Percentiles rank a stretch among this genome's conserved stretches.
phyloP scores from a whole-genome alignment of 1,139 yeast genomes.

The Diutina pseudorugosa region DNA sequence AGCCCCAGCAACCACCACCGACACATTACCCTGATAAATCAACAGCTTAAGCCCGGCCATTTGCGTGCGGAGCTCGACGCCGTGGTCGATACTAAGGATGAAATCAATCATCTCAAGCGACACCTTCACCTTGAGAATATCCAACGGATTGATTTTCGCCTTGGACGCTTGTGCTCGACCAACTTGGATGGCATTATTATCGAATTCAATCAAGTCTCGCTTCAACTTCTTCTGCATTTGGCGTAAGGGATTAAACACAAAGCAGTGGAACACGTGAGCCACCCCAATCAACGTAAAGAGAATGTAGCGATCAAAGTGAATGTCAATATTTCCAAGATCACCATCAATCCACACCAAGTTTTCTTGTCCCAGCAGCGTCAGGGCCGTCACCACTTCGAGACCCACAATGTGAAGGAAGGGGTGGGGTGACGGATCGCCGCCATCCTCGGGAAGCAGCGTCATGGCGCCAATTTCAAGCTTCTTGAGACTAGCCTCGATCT shows the following conservation, averaged over 20 bases:
- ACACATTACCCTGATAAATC: slow-evolving; percentile 33
- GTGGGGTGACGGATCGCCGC: neutral
- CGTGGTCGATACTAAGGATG: slow-evolving; percentile 4
- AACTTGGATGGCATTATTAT: slow-evolving; percentile 12
- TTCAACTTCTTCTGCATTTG: slow-evolving; percentile 27
- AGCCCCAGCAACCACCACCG: neutral
- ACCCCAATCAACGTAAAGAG: slow-evolving; percentile 44
- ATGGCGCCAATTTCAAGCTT: neutral
- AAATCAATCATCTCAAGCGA: slow-evolving; percentile 16
- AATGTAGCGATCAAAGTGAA: slow-evolving; percentile 35
- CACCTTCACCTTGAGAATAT: slow-evolving; percentile 11
- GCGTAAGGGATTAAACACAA: slow-evolving; percentile 16
- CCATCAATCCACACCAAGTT: neutral
- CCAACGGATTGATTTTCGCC: slow-evolving; percentile 2
- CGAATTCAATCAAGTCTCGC: slow-evolving; percentile 13
- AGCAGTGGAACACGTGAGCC: slow-evolving; percentile 27
- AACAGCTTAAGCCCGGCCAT: slow-evolving; percentile 9
- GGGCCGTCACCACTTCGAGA: slow-evolving; percentile 18
- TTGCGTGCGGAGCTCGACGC: neutral
- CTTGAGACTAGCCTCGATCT: neutral
- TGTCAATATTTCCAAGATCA: slow-evolving; percentile 10
- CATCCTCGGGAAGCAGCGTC: neutral
- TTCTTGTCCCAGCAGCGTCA: slow-evolving; percentile 7
- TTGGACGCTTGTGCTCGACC: slow-evolving; percentile 9
- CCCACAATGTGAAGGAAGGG: slow-evolving; percentile 9